Base-by-base conservation (phyloP, 495 filamentous ascomycete genomes). In the Aspergillus kassunensis region DNA sequence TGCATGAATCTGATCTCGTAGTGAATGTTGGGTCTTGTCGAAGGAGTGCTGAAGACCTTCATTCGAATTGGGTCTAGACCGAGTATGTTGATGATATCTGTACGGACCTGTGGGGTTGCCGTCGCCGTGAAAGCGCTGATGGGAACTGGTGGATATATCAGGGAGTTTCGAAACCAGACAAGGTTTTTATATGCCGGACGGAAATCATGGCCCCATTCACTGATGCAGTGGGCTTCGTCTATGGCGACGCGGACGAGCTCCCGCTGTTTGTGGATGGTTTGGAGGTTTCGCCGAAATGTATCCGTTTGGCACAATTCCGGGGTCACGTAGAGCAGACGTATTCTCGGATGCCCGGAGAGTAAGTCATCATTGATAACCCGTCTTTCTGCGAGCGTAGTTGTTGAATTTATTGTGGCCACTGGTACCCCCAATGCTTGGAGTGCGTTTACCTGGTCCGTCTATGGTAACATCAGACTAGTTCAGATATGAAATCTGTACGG, bases 191-290 rank as follows among this genome's bases (percentile, higher is more conserved):
- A 97, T 27, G 90, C 85, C 15, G 87, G 87, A n/a, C 92, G 87
- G 61, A 97, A 97, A 66, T 97, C 92, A 64, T 97, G 91, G 15
- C 92, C 92, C 92, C 92, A 97, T 83, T 97, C 91, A 9, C 87
- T 91, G 56, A 97, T 96, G 65, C 92, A 97, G 64, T 97, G 92
- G 12, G 92, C 92, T 71, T 97, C 92, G 68, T 97, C 92, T 40
- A 97, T 84, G 37, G 85, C 92, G 56, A 97, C 81, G 9, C 92
- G 83, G 10, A 85, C 82, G 5, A 97, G 79, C 65, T 97, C 89
- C 19, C 82, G 78, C 66, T 96, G 91, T 39, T 78, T 66, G 62
- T 96, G 76, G n/a, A 97, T 83, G 2, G 85, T 74, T 46, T 74
- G 75, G 7, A 97, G 71, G 37, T 83, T 79, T 31, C 82, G 78